Evolutionary conservation across 2,329 filamentous ascomycete genomes (phyloP), one percentile per base, ranked within the genome.

Genomic region (Colletotrichum tropicicola): DNA sequence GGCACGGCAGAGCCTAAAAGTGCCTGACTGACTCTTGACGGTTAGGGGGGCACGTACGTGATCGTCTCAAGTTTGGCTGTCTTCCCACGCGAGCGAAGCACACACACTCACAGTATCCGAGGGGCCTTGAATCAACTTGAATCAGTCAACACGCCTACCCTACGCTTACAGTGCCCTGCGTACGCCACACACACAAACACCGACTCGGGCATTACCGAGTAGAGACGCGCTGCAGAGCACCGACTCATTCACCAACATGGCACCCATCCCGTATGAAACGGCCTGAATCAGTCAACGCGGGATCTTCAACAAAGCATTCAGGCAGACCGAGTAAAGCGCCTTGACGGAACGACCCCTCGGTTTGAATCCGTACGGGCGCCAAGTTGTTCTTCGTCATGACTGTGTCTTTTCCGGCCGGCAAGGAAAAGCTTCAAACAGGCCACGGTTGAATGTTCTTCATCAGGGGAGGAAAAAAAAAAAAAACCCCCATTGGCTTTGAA

Each of bases 61-160:
- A 49, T 65, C 57, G 61, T 65, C 61, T 51, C 57, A 65, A 55
- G 13, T n/a, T n/a, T n/a, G n/a, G n/a, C n/a, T n/a, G n/a, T n/a
- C n/a, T 54, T 25, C 21, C 23, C 43, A 65, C 49, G 61, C 61
- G 56, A 60, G 30, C 12, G n/a, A n/a, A n/a, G n/a, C n/a, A n/a
- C n/a, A n/a, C n/a, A n/a, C n/a, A n/a, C n/a, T n/a, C n/a, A n/a
- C n/a, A n/a, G n/a, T n/a, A n/a, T n/a, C n/a, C n/a, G n/a, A n/a
- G n/a, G n/a, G n/a, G n/a, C n/a, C n/a, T n/a, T n/a, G n/a, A n/a
- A n/a, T n/a, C n/a, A n/a, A n/a, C n/a, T n/a, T n/a, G n/a, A n/a
- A n/a, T 51, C 39, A 32, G n/a, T 6, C 30, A 35, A 35, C 30
- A 35, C 9, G 30, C 15, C 5, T 35, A 6, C 4, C n/a, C n/a